phyloP scores from a whole-genome alignment of 2,329 filamentous ascomycete species.

The Aschersonia sp. region DNA sequence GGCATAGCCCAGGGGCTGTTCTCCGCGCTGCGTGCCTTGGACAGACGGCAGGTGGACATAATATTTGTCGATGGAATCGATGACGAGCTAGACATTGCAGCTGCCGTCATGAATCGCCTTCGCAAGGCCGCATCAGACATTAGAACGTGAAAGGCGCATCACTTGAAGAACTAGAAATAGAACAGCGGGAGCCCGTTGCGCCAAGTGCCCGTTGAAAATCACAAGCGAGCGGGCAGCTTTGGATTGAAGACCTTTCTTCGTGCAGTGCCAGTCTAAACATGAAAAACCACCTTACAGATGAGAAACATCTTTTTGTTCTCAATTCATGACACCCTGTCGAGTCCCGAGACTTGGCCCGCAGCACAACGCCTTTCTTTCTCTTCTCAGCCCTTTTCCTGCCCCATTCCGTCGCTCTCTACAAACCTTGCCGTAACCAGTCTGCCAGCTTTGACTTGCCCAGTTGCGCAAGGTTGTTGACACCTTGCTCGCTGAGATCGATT shows the following conservation, averaged over 20 bases:
- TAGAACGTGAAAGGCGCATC: slow-evolving; percentile 21
- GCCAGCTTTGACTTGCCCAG: slow-evolving; percentile 85
- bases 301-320: too few species aligned
- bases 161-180: neutral
- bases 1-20: slow-evolving; percentile 80
- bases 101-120: slow-evolving; percentile 73
- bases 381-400: too few species aligned
- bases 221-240: too few species aligned
- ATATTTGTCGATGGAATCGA: slow-evolving; percentile 87
- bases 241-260: too few species aligned
- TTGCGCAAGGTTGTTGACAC: slow-evolving; percentile 84
- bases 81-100: slow-evolving; percentile 67
- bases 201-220: too few species aligned
- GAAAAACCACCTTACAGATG: too few species aligned
- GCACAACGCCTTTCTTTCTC: too few species aligned
- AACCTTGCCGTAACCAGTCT: slow-evolving; percentile 76
- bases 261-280: too few species aligned
- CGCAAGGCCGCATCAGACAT: slow-evolving; percentile 59
- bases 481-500: slow-evolving; percentile 91
- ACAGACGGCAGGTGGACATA: slow-evolving; percentile 60
- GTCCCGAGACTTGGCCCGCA: neutral
- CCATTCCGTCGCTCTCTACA: slow-evolving; percentile 27
- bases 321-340: neutral
- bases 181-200: neutral
- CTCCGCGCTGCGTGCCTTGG: slow-evolving; percentile 71